Percentiles rank a stretch among this genome's conserved stretches.
These are phyloP conservation scores for Triangularia setosa DNA, from an alignment of 2,329 filamentous ascomycete genomes.

Conservation along the genomic window DNA sequence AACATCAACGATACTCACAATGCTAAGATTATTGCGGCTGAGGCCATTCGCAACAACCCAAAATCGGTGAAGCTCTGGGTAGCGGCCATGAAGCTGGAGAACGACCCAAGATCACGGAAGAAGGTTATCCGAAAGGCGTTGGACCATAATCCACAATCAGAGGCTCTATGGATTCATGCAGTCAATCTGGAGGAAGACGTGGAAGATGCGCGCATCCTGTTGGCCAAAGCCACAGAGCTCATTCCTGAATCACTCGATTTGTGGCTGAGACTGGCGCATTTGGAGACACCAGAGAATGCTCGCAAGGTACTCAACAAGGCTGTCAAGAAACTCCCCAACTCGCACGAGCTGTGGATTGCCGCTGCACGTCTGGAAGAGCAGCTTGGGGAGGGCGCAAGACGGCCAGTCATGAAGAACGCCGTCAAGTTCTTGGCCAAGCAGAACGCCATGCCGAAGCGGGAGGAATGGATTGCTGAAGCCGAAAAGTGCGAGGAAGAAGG, in stretches of 20 bases:
- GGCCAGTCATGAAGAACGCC: constrained; percentile 92
- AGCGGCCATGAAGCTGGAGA: constrained; percentile 90
- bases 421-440: constrained; percentile 84
- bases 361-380: constrained; percentile 89
- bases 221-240: constrained; percentile 93
- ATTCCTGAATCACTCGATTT: constrained; percentile 91
- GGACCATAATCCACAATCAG: constrained; percentile 89
- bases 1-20: constrained; percentile 88
- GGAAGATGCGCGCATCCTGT: constrained; percentile 78
- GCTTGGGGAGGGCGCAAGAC: constrained; percentile 69
- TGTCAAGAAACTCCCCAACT: constrained; percentile 87
- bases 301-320: constrained; percentile 94
- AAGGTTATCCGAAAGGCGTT: constrained; percentile 87
- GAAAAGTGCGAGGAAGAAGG: constrained; percentile 94
- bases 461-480: constrained; percentile 94
- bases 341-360: constrained; percentile 94
- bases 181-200: constrained; percentile 93
- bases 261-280: constrained; percentile 87
- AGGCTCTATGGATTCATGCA: constrained; percentile 95
- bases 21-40: constrained; percentile 90
- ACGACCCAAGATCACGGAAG: constrained; percentile 79
- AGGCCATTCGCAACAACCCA: constrained; percentile 88
- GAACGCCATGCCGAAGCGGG: constrained; percentile 92
- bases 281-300: constrained; percentile 87
- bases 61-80: constrained; percentile 88